These are phyloP conservation scores for Hyaloperonospora arabidopsidis DNA, from an alignment of 352 stramenopile genomes.

Conservation along the genomic window DNA sequence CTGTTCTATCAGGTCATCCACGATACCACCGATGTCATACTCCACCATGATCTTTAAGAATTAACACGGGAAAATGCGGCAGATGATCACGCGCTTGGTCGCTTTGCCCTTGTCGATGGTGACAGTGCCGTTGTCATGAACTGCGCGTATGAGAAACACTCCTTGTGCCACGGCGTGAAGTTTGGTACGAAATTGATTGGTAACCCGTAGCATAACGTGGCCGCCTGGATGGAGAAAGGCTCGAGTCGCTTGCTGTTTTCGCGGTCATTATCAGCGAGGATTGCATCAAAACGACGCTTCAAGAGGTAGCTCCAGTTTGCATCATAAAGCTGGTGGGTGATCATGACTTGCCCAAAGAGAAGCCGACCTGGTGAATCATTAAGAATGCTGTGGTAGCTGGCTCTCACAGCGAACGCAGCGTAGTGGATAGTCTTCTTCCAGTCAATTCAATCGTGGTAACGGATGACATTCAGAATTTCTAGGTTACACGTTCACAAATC, in stretches of 20 bases:
- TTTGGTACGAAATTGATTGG: too few relatives aligned
- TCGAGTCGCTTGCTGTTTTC: neutral
- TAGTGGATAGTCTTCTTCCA: neutral
- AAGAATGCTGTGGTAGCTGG: slow-evolving; percentile 1
- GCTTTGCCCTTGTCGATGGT: neutral
- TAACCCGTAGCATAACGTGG: neutral
- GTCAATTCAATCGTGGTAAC: neutral
- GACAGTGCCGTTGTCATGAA: neutral
- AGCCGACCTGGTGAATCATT: neutral
- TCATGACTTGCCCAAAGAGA: neutral
- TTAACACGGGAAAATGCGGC: neutral
- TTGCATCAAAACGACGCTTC: slow-evolving; percentile 2
- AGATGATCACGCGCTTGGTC: neutral
- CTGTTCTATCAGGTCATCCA: neutral
- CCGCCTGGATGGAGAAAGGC: neutral
- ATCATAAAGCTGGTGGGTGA: neutral
- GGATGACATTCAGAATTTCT: neutral
- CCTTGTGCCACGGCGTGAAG: too few relatives aligned
- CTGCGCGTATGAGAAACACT: too few relatives aligned
- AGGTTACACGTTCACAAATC: neutral
- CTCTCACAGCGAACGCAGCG: neutral
- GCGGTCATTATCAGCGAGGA: slow-evolving; percentile 1
- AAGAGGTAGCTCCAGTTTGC: neutral
- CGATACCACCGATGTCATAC: neutral
- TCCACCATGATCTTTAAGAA: neutral